phyloP scores from a whole-genome alignment of 2,329 filamentous ascomycete genomes.

The Neofusicoccum sp. region DNA sequence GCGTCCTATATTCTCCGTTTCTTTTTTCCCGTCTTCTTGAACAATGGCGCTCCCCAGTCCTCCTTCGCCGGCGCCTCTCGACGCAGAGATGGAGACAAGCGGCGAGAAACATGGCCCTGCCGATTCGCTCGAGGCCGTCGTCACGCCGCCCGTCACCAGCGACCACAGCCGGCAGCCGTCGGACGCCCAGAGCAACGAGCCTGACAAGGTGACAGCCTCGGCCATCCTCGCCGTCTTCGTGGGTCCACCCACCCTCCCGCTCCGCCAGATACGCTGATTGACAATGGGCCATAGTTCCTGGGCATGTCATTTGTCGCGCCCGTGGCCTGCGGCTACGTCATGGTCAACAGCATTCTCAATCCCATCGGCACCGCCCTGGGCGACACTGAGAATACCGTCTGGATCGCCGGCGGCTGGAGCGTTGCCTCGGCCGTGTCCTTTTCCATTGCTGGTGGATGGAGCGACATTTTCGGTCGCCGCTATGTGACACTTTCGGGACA shows the following conservation, averaged over 20 bases:
- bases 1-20: background rate
- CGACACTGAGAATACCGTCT: slow-evolving; percentile 24
- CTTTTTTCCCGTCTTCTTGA: background rate
- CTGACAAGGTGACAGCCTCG: slow-evolving; percentile 4
- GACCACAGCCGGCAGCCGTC: no score
- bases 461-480: slow-evolving; percentile 35
- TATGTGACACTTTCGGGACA: slow-evolving; percentile 33
- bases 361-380: slow-evolving; percentile 23
- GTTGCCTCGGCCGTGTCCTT: slow-evolving; percentile 32
- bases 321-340: slow-evolving; percentile 25
- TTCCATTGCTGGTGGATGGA: slow-evolving; percentile 32
- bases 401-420: slow-evolving; percentile 30
- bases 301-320: slow-evolving; percentile 26
- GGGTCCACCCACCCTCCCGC: background rate
- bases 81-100: background rate
- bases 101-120: background rate
- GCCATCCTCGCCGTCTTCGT: slow-evolving; percentile 15
- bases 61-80: no score
- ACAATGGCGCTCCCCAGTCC: background rate
- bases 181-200: background rate
- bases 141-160: background rate
- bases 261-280: background rate
- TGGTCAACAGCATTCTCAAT: slow-evolving; percentile 24
- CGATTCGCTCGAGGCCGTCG: background rate
- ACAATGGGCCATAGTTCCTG: slow-evolving; percentile 19